A percentile compares a stretch with the other conserved stretches of the same genome.
Evolutionary conservation across 1,284 basidiomycete species (phyloP).

Genomic region (Naganishia liquefaciens): DNA sequence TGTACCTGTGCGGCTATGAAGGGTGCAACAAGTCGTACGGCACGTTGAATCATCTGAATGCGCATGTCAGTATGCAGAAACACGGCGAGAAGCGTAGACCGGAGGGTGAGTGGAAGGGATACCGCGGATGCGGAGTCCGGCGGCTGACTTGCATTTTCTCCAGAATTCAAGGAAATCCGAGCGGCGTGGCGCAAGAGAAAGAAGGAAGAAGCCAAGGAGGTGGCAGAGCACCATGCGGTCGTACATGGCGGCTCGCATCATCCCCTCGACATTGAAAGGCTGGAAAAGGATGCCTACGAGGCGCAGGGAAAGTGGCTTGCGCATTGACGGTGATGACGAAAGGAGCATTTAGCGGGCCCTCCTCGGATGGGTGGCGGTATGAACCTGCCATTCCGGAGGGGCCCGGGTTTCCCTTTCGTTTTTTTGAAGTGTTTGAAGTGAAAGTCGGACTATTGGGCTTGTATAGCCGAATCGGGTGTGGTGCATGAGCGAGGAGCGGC

Average conservation of each 20-base stretch:
- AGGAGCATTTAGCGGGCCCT: constrained; percentile 5
- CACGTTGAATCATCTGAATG: constrained; percentile 61
- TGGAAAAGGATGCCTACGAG: constrained; percentile 29
- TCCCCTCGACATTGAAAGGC: constrained; percentile 17
- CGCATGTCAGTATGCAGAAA: constrained; percentile 61
- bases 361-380: too few species aligned
- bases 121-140: not conserved
- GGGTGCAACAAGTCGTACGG: constrained; percentile 60
- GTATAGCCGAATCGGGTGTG: too few species aligned
- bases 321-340: constrained; percentile 30
- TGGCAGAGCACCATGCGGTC: constrained; percentile 20
- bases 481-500: too few species aligned
- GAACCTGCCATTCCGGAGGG: not conserved
- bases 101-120: constrained; percentile 49
- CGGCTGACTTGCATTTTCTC: not conserved
- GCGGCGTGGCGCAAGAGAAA: constrained; percentile 93
- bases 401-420: constrained; percentile 10
- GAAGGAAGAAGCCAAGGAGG: constrained; percentile 63
- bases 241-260: constrained; percentile 7
- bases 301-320: constrained; percentile 33
- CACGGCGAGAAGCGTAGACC: constrained; percentile 60
- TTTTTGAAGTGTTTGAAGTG: not conserved
- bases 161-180: constrained; percentile 96
- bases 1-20: constrained; percentile 59
- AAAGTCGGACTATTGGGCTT: not conserved